Evolutionary conservation across 768 basidiomycete genomes (phyloP).

Genomic region (Phlebiopsis gigantea): DNA sequence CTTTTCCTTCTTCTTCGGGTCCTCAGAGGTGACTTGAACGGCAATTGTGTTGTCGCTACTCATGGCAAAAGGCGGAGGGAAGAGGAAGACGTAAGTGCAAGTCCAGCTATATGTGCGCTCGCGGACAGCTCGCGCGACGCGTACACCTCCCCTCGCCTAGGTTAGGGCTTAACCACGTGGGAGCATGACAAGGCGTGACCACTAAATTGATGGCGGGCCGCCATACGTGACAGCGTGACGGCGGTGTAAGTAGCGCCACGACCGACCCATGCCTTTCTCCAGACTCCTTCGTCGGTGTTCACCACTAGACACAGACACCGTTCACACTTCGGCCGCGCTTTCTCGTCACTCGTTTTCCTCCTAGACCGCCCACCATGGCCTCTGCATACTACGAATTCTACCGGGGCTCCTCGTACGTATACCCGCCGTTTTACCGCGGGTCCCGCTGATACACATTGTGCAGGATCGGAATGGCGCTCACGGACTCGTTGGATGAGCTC

Average conservation of each 20-base stretch:
- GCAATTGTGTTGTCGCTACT: constrained; percentile 45
- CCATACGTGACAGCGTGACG: constrained; percentile 1
- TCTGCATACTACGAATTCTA: constrained; percentile 91
- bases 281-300: constrained; percentile 17
- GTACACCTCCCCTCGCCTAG: constrained; percentile 1
- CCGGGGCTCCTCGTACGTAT: constrained; percentile 80
- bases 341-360: neutral
- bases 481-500: constrained; percentile 97
- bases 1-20: constrained; percentile 69
- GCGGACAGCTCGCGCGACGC: constrained; percentile 9
- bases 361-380: constrained; percentile 47
- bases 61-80: constrained; percentile 32
- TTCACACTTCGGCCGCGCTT: neutral
- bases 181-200: neutral
- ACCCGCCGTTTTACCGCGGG: neutral
- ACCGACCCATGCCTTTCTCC: constrained; percentile 2
- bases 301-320: constrained; percentile 2
- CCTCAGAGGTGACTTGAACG: constrained; percentile 67
- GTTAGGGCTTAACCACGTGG: neutral
- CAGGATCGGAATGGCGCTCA: constrained; percentile 96
- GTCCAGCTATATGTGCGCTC: constrained; percentile 5
- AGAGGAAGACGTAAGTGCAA: constrained; percentile 6
- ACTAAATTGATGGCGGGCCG: constrained; percentile 4
- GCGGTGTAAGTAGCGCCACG: constrained; percentile 6
- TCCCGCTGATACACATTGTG: neutral